Base-by-base conservation (phyloP, 352 stramenopile genomes). In the Phytophthora sojae region DNA sequence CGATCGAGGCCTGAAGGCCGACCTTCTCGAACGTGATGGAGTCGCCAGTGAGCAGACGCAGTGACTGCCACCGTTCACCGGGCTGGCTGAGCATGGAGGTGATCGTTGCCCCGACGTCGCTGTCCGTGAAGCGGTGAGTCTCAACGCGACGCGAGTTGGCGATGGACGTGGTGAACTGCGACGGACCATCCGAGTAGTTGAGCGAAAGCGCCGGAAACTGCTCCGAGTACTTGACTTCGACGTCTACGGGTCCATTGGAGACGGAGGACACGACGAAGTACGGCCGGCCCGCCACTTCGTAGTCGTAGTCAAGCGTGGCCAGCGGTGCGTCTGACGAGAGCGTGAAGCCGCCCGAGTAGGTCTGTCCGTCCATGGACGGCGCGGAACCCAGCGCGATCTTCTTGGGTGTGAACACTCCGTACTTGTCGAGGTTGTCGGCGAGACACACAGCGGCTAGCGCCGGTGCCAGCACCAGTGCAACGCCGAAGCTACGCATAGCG, bases 141-240 rank as follows among this genome's bases (percentile, higher is more conserved):
- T 77, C 71, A 21, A 77, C 71, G 15, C 71, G 71, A 17, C 68
- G 65, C 9, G 71, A 74, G 37, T 77, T 77, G 32, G 65, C 68
- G n/a, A 67, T 51, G 42, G 71, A 61, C 3, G 66, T 65, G 6
- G 65, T 50, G 50, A 66, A 72, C 29, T 72, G 63, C 44, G 68
- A 74, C 7, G 61, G 65, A 30, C 71, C 71, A 61, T 77, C 71
- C 44, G 71, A 74, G 29, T 57, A 68, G 29, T 77, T 69, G 17
- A 32, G 58, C 1, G 65, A 75, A 26, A 77, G 71, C 15, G 58
- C 56, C 23, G 65, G 50, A 21, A 77, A 77, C 53, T 69, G 71
- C 47, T 77, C 71, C 44, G 65, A 55, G 65, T 75, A 77, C 57
- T 77, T 77, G 54, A 77, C 65, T 47, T 77, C 71, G 65, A 78